A percentile compares a stretch with the other conserved stretches of the same genome.
Conservation (phyloP, 768 basidiomycete genomes). For the Trametes cubensis region DNA sequence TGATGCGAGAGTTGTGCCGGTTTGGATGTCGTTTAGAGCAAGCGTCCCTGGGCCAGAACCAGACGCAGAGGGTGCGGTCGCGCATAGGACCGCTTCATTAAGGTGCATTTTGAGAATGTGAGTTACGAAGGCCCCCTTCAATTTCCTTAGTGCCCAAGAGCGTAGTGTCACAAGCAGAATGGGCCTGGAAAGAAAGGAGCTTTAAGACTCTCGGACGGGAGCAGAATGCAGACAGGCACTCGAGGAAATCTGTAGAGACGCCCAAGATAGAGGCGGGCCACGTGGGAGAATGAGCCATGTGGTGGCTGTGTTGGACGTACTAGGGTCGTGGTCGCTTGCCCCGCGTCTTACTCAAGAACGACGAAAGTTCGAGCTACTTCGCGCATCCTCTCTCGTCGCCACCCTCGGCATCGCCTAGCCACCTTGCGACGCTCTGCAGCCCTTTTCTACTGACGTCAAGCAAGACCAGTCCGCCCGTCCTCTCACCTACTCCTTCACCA, state of each 20-base stretch:
- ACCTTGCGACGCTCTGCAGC: conserved; percentile 1
- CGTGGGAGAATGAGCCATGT: not conserved
- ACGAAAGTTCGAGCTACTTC: conserved; percentile 14
- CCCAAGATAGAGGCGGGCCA: too few relatives aligned
- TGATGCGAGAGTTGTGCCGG: conserved; percentile 72
- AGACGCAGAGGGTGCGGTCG: conserved; percentile 53
- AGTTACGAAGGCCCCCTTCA: too few relatives aligned
- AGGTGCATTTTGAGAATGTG: conserved; percentile 49
- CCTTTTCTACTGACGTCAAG: conserved; percentile 18
- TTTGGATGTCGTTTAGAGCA: conserved; percentile 80
- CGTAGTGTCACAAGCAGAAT: too few relatives aligned
- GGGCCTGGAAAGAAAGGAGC: too few relatives aligned
- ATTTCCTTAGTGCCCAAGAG: too few relatives aligned
- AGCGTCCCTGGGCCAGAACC: conserved; percentile 62
- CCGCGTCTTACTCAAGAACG: not conserved
- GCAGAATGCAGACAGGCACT: too few relatives aligned
- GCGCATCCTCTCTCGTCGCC: not conserved
- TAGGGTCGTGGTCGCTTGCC: not conserved
- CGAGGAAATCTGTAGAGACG: too few relatives aligned
- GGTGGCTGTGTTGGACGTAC: not conserved
- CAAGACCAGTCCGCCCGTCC: not conserved
- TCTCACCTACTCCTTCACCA: not conserved
- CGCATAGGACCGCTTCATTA: conserved; percentile 70
- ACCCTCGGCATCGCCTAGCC: not conserved
- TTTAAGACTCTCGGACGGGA: too few relatives aligned